A percentile compares a stretch with the other conserved stretches of the same genome.
These are phyloP conservation scores for Talaromyces stipitatus DNA, from an alignment of 495 filamentous ascomycete species.

Conservation along the genomic window DNA sequence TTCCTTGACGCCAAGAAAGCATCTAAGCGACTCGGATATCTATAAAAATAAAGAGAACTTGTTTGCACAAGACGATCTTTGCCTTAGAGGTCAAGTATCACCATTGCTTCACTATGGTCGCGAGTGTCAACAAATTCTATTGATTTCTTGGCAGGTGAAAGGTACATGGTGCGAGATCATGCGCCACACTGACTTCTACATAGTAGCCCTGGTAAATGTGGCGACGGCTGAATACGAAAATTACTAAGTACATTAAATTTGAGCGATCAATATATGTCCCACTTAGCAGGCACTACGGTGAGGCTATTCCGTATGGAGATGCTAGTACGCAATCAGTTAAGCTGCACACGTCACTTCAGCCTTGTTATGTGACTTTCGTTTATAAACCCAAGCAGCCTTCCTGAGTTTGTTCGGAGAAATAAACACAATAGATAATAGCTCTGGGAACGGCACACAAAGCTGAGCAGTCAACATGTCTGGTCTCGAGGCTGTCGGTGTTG, in stretches of 20 bases:
- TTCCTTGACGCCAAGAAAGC: slow-evolving; percentile 10
- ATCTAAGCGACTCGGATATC: slow-evolving; percentile 7
- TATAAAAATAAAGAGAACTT: slow-evolving; percentile 8
- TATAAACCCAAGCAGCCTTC: too few relatives aligned
- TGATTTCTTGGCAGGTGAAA: slow-evolving; percentile 15
- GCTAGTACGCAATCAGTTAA: too few relatives aligned
- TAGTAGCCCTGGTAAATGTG: not conserved
- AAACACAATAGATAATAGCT: too few relatives aligned
- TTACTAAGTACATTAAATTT: not conserved
- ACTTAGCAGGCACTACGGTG: too few relatives aligned
- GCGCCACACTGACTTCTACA: not conserved
- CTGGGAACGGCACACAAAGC: too few relatives aligned
- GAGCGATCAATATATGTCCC: not conserved
- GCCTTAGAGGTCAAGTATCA: slow-evolving; percentile 9
- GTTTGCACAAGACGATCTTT: not conserved
- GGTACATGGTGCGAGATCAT: slow-evolving; percentile 10
- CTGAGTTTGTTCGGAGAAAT: too few relatives aligned
- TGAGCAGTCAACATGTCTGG: slow-evolving; percentile 16
- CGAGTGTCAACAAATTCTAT: slow-evolving; percentile 14
- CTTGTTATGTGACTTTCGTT: too few relatives aligned
- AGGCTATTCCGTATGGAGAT: too few relatives aligned
- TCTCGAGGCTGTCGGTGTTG: slow-evolving; percentile 19
- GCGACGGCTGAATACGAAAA: not conserved
- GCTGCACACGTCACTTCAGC: too few relatives aligned
- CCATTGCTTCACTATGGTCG: slow-evolving; percentile 13